Evolutionary conservation across 805 yeast species (phyloP), one percentile per base, ranked within the genome.

Genomic region (Starmera amethionina): DNA sequence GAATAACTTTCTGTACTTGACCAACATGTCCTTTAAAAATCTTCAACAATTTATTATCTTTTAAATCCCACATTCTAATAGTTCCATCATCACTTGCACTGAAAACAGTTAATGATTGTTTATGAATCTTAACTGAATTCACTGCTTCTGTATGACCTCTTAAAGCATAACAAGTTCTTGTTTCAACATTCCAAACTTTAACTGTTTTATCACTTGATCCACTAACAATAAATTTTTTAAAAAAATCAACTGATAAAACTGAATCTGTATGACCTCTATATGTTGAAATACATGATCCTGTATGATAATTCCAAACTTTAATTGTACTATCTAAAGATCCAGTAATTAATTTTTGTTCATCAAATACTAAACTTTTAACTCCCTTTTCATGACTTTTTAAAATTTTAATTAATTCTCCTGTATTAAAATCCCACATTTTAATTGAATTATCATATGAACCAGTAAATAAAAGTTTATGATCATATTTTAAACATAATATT

Each of bases 71-170:
- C 89, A 93, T 82, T 47, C 95, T 69, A 30, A 89, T 83, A 0
- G 96, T 88, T 34, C 86, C 74, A 58, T 93, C 98, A 59, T 93
- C 98, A 33, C 90, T 78, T 4, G 95, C 87, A 54, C 93, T 79
- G 60, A 82, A 87, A 15, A 88, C 72, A 1, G 94, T 82, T 44
- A 77, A 75, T 35, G 95, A 79, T 41, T 75, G 75, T 4, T 84
- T 72, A 59, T 89, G 95, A 41, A 89, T 77, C 63, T 84, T 84
- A 40, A 93, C 97, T 45, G 84, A 77, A 48, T 86, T 88, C 15
- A 93, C 96, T 79, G 94, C 81, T 50, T 85, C 97, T 0, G 82
- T 73, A 58, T 93, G 98, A 7, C 98, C 98, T 34, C 96, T 70
- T 43, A 93, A 68, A 0, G 97, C 88, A 60, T 82, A 86, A 56